phyloP scores from a whole-genome alignment of 1,139 yeast genomes.

The Geotrichum histeridarum region DNA sequence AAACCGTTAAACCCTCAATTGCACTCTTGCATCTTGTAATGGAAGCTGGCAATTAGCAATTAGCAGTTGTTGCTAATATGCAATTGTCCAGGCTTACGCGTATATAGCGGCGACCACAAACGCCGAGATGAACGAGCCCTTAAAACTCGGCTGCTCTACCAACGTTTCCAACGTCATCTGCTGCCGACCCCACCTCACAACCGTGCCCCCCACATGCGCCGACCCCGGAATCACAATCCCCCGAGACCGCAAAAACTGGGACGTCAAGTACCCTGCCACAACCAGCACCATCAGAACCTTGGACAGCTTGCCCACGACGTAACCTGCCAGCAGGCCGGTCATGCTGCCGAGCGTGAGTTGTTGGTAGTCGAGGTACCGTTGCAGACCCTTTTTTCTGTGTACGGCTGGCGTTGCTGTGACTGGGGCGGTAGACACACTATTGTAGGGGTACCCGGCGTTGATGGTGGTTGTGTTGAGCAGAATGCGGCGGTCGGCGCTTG shows the following conservation, averaged over 20 bases:
- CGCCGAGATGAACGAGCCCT: constrained; percentile 53
- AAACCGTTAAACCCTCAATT: background rate
- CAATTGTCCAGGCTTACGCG: constrained; percentile 29
- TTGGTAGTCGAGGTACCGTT: constrained; percentile 47
- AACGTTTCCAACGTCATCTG: constrained; percentile 49
- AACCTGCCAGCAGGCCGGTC: constrained; percentile 59
- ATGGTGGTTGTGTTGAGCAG: background rate
- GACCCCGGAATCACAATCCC: constrained; percentile 42
- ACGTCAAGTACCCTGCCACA: constrained; percentile 46
- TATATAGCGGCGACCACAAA: constrained; percentile 63
- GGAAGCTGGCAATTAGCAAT: background rate
- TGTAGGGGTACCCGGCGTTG: background rate
- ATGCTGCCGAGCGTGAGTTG: constrained; percentile 67
- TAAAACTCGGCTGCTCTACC: constrained; percentile 61
- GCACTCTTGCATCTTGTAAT: no score
- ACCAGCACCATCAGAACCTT: constrained; percentile 52
- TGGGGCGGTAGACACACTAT: background rate
- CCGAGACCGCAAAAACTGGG: constrained; percentile 57
- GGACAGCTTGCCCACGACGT: constrained; percentile 61
- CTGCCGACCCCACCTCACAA: constrained; percentile 45
- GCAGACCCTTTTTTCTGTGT: constrained; percentile 1
- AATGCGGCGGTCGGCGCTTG: background rate
- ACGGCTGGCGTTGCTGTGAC: background rate
- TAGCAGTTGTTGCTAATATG: background rate
- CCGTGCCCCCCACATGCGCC: constrained; percentile 39